Base-by-base conservation (phyloP, 495 filamentous ascomycete species). In the Podospora anserina region DNA sequence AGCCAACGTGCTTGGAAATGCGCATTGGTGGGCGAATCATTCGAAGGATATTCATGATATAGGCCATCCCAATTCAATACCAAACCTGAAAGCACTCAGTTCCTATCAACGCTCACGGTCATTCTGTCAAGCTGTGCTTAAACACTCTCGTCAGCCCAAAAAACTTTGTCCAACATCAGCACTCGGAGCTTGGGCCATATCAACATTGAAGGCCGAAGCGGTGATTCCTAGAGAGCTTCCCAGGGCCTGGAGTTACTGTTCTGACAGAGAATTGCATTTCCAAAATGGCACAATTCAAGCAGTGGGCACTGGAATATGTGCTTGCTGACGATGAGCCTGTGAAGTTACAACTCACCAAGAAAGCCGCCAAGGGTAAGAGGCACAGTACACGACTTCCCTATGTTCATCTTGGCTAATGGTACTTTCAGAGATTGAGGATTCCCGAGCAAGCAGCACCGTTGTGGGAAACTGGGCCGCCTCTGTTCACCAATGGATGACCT, bases 381-480 rank as follows among this genome's bases (percentile, higher is more conserved):
- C 34, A 56, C 2, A 27, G n/a, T 55, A 54, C 62, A 32, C 4
- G 18, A 54, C 16, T 32, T 32, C 7, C 19, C 19, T 19, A 49
- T 5, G 5, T 15, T 27, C 11, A 34, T 19, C 5, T 9, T 2
- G 11, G 30, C 63, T 26, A 64, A 49, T 53, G 39, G 5, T 19
- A 13, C 60, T 55, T 53, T 27, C 18, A 81, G 82, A 78, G 65
- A 82, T 83, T n/a, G 75, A 83, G 70, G 70, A 70, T 60, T 76
- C 82, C 19, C 69, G 76, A 0, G 79, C 80, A 61, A 83, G 72
- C 69, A 77, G 81, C 66, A 63, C 78, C 58, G 68, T 76, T 11
- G 74, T 84, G 16, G 80, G 79, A n/a, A 79, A 79, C 70, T 84
- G 82, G 82, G 82, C 81, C 34, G 77, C 79, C 5, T 83, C 82